Conservation (phyloP, 2,329 filamentous ascomycete species). For the Tothia fuscella region DNA sequence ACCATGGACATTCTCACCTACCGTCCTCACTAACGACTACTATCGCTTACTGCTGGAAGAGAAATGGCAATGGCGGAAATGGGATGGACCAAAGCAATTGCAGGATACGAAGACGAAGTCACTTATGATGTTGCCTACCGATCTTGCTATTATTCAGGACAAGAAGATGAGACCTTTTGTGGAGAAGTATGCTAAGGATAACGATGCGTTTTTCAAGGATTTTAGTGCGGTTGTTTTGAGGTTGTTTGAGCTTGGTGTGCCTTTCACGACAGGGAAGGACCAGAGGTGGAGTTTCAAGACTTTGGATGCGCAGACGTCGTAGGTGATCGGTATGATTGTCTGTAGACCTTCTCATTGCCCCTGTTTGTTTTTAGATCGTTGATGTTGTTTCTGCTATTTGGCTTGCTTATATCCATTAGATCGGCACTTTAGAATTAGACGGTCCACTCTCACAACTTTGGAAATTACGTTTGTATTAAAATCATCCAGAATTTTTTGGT, state of each 20-base stretch:
- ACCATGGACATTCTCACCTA: conserved; percentile 87
- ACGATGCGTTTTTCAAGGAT: conserved; percentile 85
- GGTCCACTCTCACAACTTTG: no score
- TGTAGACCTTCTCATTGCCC: no score
- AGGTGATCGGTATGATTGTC: background rate
- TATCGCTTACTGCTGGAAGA: conserved; percentile 77
- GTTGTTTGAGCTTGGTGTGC: conserved; percentile 90
- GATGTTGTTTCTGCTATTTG: no score
- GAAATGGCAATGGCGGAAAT: conserved; percentile 88
- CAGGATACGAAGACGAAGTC: conserved; percentile 78
- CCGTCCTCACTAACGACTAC: conserved; percentile 88
- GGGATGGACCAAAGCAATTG: conserved; percentile 83
- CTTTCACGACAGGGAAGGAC: conserved; percentile 50
- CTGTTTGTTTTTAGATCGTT: no score
- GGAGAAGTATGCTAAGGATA: conserved; percentile 83
- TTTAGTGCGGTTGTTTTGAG: conserved; percentile 68
- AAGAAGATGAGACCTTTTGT: conserved; percentile 72
- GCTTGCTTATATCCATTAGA: no score
- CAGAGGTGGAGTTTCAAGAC: conserved; percentile 34
- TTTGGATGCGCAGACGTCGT: conserved; percentile 2
- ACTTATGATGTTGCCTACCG: conserved; percentile 95
- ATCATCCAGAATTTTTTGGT: no score
- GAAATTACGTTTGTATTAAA: no score
- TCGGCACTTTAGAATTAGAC: no score
- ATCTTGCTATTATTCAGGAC: conserved; percentile 78